phyloP scores from a whole-genome alignment of 2,329 filamentous ascomycete species.

The Hirsutella thompsonii region DNA sequence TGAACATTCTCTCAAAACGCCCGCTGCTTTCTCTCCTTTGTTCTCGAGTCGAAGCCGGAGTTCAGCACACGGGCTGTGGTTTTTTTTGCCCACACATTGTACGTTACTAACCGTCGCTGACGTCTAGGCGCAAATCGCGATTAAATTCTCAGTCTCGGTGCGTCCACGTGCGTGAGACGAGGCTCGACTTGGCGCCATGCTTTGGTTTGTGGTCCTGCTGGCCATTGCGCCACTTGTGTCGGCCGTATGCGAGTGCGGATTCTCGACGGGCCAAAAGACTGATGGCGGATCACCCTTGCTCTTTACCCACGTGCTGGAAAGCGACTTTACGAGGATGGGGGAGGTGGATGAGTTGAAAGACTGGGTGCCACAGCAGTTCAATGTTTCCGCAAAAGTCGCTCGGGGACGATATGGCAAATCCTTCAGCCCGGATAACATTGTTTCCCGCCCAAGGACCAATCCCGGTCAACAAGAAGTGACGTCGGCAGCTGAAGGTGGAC shows the following conservation, averaged over 20 bases:
- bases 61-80: too few species aligned
- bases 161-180: too few species aligned
- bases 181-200: background rate
- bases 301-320: slow-evolving; percentile 60
- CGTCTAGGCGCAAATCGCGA: too few species aligned
- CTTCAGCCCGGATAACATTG: slow-evolving; percentile 43
- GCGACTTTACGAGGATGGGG: slow-evolving; percentile 51
- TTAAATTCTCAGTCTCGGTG: too few species aligned
- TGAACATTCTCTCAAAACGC: too few species aligned
- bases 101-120: too few species aligned
- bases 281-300: slow-evolving; percentile 25
- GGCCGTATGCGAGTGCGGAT: slow-evolving; percentile 60
- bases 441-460: slow-evolving; percentile 33
- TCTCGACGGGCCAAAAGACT: slow-evolving; percentile 37
- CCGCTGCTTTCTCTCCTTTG: too few species aligned
- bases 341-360: slow-evolving; percentile 37
- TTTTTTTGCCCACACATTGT: too few species aligned
- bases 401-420: slow-evolving; percentile 55
- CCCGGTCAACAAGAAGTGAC: background rate
- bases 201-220: slow-evolving; percentile 2
- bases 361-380: slow-evolving; percentile 58
- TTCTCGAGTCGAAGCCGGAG: too few species aligned
- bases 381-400: slow-evolving; percentile 41
- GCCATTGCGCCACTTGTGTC: slow-evolving; percentile 7
- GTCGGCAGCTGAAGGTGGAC: slow-evolving; percentile 21